These are phyloP conservation scores for Zasmidium citrigriseum DNA, from an alignment of 2,329 filamentous ascomycete genomes.

Conservation along the genomic window DNA sequence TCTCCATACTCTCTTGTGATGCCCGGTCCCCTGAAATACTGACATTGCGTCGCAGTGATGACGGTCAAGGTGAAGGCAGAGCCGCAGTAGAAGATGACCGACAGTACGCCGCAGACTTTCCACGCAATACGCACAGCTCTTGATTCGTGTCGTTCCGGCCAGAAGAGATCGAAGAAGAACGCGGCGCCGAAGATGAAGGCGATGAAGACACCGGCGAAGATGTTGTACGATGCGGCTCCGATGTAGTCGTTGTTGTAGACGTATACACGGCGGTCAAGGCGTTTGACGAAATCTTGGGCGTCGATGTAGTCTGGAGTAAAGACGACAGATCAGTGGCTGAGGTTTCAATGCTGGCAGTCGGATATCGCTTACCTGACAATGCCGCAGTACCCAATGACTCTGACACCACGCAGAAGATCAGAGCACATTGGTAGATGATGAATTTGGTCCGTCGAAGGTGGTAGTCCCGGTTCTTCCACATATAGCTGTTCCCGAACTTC, in stretches of 20 bases:
- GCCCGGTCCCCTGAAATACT: conserved; percentile 40
- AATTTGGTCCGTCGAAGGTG: conserved; percentile 60
- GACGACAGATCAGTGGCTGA: background rate
- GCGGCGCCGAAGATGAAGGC: conserved; percentile 60
- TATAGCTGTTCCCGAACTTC: conserved; percentile 60
- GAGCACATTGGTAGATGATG: conserved; percentile 60
- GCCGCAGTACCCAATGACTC: conserved; percentile 59
- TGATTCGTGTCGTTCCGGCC: conserved; percentile 57
- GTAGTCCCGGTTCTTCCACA: conserved; percentile 53
- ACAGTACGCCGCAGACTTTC: conserved; percentile 53
- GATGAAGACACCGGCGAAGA: conserved; percentile 59
- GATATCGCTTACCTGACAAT: conserved; percentile 48
- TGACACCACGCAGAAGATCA: conserved; percentile 59
- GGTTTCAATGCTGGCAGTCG: too few relatives aligned
- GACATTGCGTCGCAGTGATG: conserved; percentile 51
- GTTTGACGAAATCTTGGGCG: conserved; percentile 52
- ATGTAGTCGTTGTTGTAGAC: conserved; percentile 59
- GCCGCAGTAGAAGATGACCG: conserved; percentile 50
- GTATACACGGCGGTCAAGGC: conserved; percentile 39
- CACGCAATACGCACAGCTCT: conserved; percentile 54
- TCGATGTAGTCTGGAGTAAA: conserved; percentile 56
- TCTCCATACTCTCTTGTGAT: conserved; percentile 27
- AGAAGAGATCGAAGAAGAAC: conserved; percentile 65
- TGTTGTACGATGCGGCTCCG: conserved; percentile 59
- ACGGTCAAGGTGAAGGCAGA: conserved; percentile 54